Conservation (phyloP, 805 yeast genomes). For the Diddensiella santjacobensis region DNA sequence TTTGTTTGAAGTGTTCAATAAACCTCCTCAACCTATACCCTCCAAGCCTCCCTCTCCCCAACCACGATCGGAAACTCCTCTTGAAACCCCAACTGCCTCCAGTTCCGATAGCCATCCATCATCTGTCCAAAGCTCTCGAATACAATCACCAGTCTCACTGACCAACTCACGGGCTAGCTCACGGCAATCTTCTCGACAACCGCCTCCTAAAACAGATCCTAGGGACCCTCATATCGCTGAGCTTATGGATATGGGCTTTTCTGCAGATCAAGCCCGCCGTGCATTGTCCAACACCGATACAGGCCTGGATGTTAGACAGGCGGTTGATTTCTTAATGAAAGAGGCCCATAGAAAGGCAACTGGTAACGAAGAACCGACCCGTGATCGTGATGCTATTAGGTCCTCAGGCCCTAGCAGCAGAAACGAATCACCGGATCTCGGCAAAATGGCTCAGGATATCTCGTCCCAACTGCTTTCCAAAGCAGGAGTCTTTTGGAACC, state of each 20-base stretch:
- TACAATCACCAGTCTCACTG: not conserved
- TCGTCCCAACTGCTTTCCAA: conserved; percentile 54
- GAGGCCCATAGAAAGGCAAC: conserved; percentile 46
- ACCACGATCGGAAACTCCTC: not conserved
- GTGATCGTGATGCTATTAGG: conserved; percentile 8
- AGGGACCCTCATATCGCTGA: conserved; percentile 51
- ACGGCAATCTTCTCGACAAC: not conserved
- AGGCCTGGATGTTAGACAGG: conserved; percentile 58
- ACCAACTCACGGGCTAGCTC: conserved; percentile 4
- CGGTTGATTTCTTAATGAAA: conserved; percentile 63
- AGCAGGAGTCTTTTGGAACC: conserved; percentile 55
- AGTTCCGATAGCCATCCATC: not conserved
- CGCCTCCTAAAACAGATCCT: conserved; percentile 14
- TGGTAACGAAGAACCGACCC: conserved; percentile 17
- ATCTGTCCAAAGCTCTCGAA: not conserved
- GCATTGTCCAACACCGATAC: conserved; percentile 52
- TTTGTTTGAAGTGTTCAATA: conserved; percentile 25
- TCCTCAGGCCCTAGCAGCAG: conserved; percentile 21
- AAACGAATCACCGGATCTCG: conserved; percentile 32
- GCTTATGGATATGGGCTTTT: conserved; percentile 76
- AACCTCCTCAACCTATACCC: conserved; percentile 14
- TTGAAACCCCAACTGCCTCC: not conserved
- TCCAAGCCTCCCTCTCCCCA: conserved; percentile 2
- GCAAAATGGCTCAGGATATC: conserved; percentile 46
- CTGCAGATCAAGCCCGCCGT: conserved; percentile 51